Percentiles rank a stretch among this genome's conserved stretches.
phyloP scores from a whole-genome alignment of 2,329 filamentous ascomycete genomes.

The Rhinocladiella mackenziei region DNA sequence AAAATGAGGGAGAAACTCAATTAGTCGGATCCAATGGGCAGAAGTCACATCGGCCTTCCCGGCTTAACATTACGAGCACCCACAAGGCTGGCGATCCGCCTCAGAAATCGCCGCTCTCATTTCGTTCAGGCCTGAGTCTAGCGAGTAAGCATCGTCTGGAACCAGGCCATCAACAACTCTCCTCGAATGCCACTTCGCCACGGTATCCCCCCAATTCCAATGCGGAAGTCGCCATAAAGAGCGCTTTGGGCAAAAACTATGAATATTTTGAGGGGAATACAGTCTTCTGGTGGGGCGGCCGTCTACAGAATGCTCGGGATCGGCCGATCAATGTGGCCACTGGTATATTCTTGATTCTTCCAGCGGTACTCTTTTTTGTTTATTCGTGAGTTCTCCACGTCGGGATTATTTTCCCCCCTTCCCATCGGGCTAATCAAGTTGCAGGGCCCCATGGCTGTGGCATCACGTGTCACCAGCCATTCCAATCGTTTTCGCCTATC shows the following conservation, averaged over 20 bases:
- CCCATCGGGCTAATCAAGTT: constrained; percentile 26
- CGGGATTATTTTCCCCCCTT: constrained; percentile 11
- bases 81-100: constrained; percentile 58
- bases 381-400: constrained; percentile 57
- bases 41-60: constrained; percentile 46
- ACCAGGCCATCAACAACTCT: constrained; percentile 72
- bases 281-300: constrained; percentile 78
- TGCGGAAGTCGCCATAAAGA: constrained; percentile 32
- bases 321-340: constrained; percentile 87
- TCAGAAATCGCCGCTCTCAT: constrained; percentile 69
- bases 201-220: constrained; percentile 53
- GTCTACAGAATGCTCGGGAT: constrained; percentile 82
- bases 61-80: constrained; percentile 58
- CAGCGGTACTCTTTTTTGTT: constrained; percentile 75
- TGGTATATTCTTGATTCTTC: constrained; percentile 72
- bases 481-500: constrained; percentile 82
- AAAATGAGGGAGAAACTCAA: constrained; percentile 18
- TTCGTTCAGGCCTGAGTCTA: constrained; percentile 70
- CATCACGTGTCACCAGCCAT: constrained; percentile 79
- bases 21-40: constrained; percentile 25
- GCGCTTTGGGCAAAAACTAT: constrained; percentile 66
- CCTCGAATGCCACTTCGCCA: constrained; percentile 73
- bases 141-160: constrained; percentile 55
- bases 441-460: constrained; percentile 75
- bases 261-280: constrained; percentile 95